A percentile compares a stretch with the other conserved stretches of the same genome.
phyloP scores from a whole-genome alignment of 768 basidiomycete genomes.

The Suillus bovinus region DNA sequence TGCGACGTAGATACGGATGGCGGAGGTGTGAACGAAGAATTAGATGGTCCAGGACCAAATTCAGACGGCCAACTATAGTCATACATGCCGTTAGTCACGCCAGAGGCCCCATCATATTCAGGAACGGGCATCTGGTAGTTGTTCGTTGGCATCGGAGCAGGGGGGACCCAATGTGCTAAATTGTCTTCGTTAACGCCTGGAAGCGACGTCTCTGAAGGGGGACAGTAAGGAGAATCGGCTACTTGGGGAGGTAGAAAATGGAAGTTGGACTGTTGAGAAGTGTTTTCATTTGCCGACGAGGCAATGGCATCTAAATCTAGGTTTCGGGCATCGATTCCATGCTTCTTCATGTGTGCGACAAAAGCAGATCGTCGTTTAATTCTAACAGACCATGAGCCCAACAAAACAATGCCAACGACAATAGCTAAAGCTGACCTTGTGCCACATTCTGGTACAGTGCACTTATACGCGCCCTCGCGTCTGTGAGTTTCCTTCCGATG shows the following conservation, averaged over 20 bases:
- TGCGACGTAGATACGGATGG: background rate
- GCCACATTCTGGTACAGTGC: conserved; percentile 45
- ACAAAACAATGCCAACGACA: background rate
- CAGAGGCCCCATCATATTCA: background rate
- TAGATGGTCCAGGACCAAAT: background rate
- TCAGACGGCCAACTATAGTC: conserved; percentile 2
- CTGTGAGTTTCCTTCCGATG: conserved; percentile 63
- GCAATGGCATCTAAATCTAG: conserved; percentile 27
- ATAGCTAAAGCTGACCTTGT: conserved; percentile 41
- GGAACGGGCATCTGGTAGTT: background rate
- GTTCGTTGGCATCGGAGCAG: background rate
- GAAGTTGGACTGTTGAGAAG: conserved; percentile 17
- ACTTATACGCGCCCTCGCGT: conserved; percentile 42
- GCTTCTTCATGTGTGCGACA: conserved; percentile 52
- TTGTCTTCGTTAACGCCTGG: background rate
- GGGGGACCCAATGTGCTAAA: background rate
- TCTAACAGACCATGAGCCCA: conserved; percentile 31
- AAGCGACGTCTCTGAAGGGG: background rate
- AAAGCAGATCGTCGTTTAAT: conserved; percentile 69
- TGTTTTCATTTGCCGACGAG: conserved; percentile 8
- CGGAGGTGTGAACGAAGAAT: background rate
- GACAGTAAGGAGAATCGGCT: conserved; percentile 4
- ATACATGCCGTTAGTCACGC: background rate
- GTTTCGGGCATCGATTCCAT: conserved; percentile 34
- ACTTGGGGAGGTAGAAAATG: conserved; percentile 8